Conservation (phyloP, 2,329 filamentous ascomycete species). For the Cladorrhinum sp. region DNA sequence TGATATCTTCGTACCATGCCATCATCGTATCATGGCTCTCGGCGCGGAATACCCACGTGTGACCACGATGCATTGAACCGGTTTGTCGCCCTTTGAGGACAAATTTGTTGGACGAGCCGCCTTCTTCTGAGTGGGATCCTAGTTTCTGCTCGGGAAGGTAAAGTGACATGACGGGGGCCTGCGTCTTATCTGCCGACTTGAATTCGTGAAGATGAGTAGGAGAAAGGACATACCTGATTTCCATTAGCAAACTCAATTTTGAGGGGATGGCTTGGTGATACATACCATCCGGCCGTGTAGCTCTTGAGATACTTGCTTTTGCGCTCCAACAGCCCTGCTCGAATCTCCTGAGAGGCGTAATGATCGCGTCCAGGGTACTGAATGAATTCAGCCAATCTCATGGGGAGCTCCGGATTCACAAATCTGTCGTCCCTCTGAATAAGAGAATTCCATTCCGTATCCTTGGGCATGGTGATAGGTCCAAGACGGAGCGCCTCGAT, state of each 20-base stretch:
- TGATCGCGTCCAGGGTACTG: constrained; percentile 89
- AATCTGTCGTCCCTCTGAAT: constrained; percentile 79
- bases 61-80: constrained; percentile 81
- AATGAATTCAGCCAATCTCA: constrained; percentile 77
- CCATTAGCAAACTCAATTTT: constrained; percentile 12
- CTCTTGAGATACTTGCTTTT: constrained; percentile 99
- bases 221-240: constrained; percentile 84
- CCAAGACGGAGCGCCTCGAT: constrained; percentile 80
- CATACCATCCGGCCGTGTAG: constrained; percentile 90
- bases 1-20: constrained; percentile 93
- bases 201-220: constrained; percentile 98
- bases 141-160: constrained; percentile 94
- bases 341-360: constrained; percentile 75
- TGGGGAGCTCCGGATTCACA: constrained; percentile 76
- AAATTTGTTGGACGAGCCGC: constrained; percentile 91
- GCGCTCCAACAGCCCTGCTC: constrained; percentile 86
- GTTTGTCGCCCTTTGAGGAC: constrained; percentile 95
- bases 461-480: constrained; percentile 89
- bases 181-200: constrained; percentile 92
- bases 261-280: constrained; percentile 18
- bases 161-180: constrained; percentile 92
- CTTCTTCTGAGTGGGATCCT: constrained; percentile 80
- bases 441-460: constrained; percentile 85
- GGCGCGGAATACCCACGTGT: constrained; percentile 69
- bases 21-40: constrained; percentile 90